phyloP scores from a whole-genome alignment of 2,329 filamentous ascomycete species.

The Fusarium incarnatum region DNA sequence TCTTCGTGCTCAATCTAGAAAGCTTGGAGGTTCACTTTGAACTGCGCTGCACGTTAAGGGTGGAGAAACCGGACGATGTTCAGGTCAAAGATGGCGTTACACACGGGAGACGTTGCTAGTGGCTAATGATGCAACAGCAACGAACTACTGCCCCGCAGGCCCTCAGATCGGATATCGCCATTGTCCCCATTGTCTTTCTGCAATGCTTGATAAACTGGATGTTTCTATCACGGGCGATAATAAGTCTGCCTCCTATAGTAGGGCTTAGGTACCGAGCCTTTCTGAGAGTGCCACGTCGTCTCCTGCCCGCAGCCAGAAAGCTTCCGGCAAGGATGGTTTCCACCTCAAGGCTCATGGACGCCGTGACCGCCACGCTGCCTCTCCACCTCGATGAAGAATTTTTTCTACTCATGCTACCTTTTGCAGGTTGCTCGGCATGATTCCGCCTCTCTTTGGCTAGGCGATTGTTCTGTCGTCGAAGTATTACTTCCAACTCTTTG shows the following conservation, averaged over 20 bases:
- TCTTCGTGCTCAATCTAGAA: not conserved
- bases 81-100: constrained; percentile 26
- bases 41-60: constrained; percentile 1
- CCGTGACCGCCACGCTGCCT: constrained; percentile 43
- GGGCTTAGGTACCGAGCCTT: constrained; percentile 34
- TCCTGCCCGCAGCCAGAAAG: constrained; percentile 35
- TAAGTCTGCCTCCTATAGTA: constrained; percentile 32
- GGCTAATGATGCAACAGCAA: constrained; percentile 34
- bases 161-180: constrained; percentile 29
- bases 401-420: constrained; percentile 29
- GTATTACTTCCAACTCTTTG: constrained; percentile 28
- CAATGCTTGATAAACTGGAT: constrained; percentile 16
- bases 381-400: constrained; percentile 47
- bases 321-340: constrained; percentile 38
- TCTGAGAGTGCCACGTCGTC: constrained; percentile 45
- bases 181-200: constrained; percentile 15
- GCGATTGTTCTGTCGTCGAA: constrained; percentile 21
- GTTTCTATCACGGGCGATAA: constrained; percentile 23
- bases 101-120: constrained; percentile 38
- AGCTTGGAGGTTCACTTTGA: not conserved
- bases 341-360: constrained; percentile 45
- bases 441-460: constrained; percentile 25
- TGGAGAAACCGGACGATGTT: constrained; percentile 26
- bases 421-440: constrained; percentile 21
- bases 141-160: constrained; percentile 29